Evolutionary conservation across 805 yeast species (phyloP), one percentile per base, ranked within the genome.

Genomic region (Wickerhamomyces tratensis): DNA sequence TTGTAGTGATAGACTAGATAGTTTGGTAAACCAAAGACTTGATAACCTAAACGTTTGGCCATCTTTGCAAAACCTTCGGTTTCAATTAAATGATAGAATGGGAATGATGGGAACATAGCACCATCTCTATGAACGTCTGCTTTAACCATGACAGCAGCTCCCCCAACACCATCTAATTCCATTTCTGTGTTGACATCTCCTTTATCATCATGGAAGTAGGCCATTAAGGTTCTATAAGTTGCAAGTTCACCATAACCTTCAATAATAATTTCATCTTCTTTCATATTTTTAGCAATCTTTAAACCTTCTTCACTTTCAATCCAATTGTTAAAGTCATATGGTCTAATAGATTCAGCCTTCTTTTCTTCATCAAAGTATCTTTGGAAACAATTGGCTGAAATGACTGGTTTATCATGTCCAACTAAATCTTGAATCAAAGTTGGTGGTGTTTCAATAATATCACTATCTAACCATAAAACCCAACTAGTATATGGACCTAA

Each of bases 91-190:
- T 93, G 95, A 62, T 91, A 89, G 71, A 93, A 93, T 46, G 98
- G 93, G 77, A 93, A 93, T 40, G 94, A 86, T 14, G 99, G 98
- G 77, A 93, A 93, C 97, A 93, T 91, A 43, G 98, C 98, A 41
- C 99, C 99, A 62, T 93, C 98, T 61, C 98, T 76, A 64, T 93
- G 99, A 42, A 93, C 99, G 52, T 89, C 97, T 10, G 97, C 95
- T 59, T 91, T 87, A 30, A 93, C 99, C 65, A 93, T 62, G 31
- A 95, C 80, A 37, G 97, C 95, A 25, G 97, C 95, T 48, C 97
- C 98, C 42, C 98, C 98, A 44, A 93, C 98, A 60, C 99, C 98
- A 61, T 93, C 98, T 46, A 93, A 71, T 38, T 76, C 77, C 85
- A 93, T 82, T 57, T 82, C 91, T 5, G 79, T 73, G 49, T 72